phyloP scores from a whole-genome alignment of 805 yeast species.

The Metschnikowia dekortorum region DNA sequence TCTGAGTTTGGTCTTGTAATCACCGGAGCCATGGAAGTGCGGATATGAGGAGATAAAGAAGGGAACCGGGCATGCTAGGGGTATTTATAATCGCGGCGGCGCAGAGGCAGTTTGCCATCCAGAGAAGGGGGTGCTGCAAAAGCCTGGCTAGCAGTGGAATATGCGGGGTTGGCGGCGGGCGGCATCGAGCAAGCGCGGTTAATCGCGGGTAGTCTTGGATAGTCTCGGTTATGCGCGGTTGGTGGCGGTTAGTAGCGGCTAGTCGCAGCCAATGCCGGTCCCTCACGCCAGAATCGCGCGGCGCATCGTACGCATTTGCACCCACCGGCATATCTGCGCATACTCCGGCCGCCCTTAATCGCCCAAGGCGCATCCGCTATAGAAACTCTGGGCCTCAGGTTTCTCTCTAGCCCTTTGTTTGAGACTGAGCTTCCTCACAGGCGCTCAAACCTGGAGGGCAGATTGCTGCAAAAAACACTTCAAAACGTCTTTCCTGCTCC shows the following conservation, averaged over 20 bases:
- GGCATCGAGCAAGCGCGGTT: not conserved
- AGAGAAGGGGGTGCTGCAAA: not conserved
- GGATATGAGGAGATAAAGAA: not conserved
- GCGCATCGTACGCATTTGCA: not conserved
- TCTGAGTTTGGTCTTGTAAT: conserved; percentile 13
- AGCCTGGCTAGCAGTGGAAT: not conserved
- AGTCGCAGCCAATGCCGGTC: conserved; percentile 7
- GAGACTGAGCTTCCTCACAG: too few species aligned
- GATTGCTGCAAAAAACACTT: too few species aligned
- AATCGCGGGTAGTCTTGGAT: not conserved
- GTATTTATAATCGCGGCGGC: not conserved
- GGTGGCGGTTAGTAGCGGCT: conserved; percentile 6
- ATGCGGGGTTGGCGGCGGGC: not conserved
- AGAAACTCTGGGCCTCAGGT: not conserved
- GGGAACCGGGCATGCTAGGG: not conserved
- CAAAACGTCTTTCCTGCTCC: too few species aligned
- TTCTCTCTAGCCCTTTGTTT: too few species aligned
- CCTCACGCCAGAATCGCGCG: not conserved
- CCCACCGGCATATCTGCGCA: not conserved
- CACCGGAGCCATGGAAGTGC: conserved; percentile 15
- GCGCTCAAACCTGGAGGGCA: too few species aligned
- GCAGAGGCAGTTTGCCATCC: not conserved
- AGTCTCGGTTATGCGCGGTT: not conserved
- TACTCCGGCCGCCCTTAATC: not conserved
- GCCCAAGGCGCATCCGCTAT: not conserved